Conservation (phyloP, 257 asterid genomes). For the Fraxinus americana region DNA sequence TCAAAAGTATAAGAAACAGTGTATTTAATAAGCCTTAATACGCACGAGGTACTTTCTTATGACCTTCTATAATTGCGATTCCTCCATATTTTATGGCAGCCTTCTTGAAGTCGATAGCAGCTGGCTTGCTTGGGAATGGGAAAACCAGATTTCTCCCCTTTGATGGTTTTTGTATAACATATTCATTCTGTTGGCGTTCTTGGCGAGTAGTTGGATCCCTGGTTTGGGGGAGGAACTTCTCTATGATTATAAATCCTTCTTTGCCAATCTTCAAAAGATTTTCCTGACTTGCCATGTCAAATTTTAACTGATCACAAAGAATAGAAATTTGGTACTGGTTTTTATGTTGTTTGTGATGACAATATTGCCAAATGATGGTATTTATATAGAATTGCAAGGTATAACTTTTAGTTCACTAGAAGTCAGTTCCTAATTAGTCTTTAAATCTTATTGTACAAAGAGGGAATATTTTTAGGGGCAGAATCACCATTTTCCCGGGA, state of each 20-base stretch:
- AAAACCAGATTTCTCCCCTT: neutral
- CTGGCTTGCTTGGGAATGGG: neutral
- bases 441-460: no score
- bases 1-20: neutral
- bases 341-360: no score
- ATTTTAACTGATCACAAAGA: no score
- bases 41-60: neutral
- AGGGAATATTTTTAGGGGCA: no score
- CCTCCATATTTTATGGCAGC: constrained; percentile 31
- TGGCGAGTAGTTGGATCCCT: neutral
- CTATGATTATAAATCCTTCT: neutral
- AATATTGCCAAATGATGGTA: no score
- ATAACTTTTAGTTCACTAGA: no score
- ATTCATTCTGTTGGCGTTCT: neutral
- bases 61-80: constrained; percentile 10
- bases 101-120: constrained; percentile 14
- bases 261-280: no score
- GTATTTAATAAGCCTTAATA: neutral
- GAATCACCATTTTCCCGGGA: no score
- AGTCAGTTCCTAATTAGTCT: no score
- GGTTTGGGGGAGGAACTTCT: neutral
- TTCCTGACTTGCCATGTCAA: no score
- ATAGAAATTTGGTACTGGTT: no score
- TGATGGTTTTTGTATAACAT: neutral
- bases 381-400: no score